Conservation (phyloP, 73 alveolate species). For the Blepharisma japonicum region DNA sequence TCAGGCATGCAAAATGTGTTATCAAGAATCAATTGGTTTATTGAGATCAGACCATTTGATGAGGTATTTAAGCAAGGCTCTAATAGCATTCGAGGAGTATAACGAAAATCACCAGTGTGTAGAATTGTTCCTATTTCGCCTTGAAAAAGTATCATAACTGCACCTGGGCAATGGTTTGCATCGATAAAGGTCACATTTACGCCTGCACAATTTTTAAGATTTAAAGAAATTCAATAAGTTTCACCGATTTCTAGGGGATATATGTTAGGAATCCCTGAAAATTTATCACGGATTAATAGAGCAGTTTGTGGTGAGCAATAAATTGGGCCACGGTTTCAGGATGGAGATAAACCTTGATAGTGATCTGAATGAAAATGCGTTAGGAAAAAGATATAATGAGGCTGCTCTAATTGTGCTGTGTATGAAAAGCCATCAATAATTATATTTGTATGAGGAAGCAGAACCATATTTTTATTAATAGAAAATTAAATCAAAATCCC, state of each 20-base stretch:
- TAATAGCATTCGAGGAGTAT: slow-evolving; percentile 43
- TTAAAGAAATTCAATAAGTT: slow-evolving; percentile 44
- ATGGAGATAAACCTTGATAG: slow-evolving; percentile 51
- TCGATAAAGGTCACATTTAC: slow-evolving; percentile 59
- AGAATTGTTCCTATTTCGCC: slow-evolving; percentile 62
- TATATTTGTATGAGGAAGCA: neutral
- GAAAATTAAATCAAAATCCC: no score
- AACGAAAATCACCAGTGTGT: slow-evolving; percentile 69
- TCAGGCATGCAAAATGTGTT: slow-evolving; percentile 66
- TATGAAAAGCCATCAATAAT: slow-evolving; percentile 4
- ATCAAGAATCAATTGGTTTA: slow-evolving; percentile 58
- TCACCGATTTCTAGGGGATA: slow-evolving; percentile 24
- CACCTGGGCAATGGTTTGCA: slow-evolving; percentile 62
- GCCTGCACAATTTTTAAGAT: slow-evolving; percentile 38
- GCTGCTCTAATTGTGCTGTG: neutral
- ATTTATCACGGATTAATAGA: slow-evolving; percentile 42
- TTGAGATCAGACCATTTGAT: slow-evolving; percentile 18
- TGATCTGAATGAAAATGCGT: slow-evolving; percentile 72
- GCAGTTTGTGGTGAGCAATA: slow-evolving; percentile 49
- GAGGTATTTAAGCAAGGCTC: slow-evolving; percentile 42
- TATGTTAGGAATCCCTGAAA: slow-evolving; percentile 41
- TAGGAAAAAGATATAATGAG: slow-evolving; percentile 54
- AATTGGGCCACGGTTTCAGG: slow-evolving; percentile 63
- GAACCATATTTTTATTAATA: neutral
- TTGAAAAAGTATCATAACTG: slow-evolving; percentile 62